phyloP scores from a whole-genome alignment of 306 rosid genomes.

The Vigna angularis region DNA sequence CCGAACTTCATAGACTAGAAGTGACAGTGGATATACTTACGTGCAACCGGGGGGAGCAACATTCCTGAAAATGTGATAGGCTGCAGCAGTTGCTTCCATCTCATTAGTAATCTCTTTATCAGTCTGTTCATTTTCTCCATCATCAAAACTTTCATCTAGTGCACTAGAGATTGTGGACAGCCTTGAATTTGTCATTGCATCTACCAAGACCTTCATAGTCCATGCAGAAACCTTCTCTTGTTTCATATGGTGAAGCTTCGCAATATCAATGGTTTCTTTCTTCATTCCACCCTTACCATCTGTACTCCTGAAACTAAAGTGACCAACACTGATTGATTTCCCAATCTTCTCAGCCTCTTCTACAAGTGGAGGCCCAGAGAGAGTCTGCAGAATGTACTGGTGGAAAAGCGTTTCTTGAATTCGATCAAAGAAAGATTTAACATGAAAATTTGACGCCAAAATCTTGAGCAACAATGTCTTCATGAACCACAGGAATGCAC shows the following conservation, averaged over 20 bases:
- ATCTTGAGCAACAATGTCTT: slow-evolving; percentile 73
- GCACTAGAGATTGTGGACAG: slow-evolving; percentile 74
- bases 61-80: slow-evolving; percentile 72
- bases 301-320: slow-evolving; percentile 67
- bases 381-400: slow-evolving; percentile 81
- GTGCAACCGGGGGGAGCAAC: slow-evolving; percentile 68
- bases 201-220: slow-evolving; percentile 93
- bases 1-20: background rate
- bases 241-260: slow-evolving; percentile 77
- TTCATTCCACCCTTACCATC: slow-evolving; percentile 52
- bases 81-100: slow-evolving; percentile 93
- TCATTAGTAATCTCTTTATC: slow-evolving; percentile 85
- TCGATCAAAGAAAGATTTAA: slow-evolving; percentile 84
- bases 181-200: slow-evolving; percentile 83
- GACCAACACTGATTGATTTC: slow-evolving; percentile 57
- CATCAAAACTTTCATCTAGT: slow-evolving; percentile 66
- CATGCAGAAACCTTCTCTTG: slow-evolving; percentile 92
- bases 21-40: slow-evolving; percentile 56
- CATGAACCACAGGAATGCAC: slow-evolving; percentile 75
- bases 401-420: slow-evolving; percentile 89
- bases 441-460: slow-evolving; percentile 83
- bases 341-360: slow-evolving; percentile 74
- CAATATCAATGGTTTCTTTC: slow-evolving; percentile 74
- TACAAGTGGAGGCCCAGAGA: slow-evolving; percentile 73
- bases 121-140: slow-evolving; percentile 51